Conservation (phyloP, 495 filamentous ascomycete genomes). For the Penicillium canariense region DNA sequence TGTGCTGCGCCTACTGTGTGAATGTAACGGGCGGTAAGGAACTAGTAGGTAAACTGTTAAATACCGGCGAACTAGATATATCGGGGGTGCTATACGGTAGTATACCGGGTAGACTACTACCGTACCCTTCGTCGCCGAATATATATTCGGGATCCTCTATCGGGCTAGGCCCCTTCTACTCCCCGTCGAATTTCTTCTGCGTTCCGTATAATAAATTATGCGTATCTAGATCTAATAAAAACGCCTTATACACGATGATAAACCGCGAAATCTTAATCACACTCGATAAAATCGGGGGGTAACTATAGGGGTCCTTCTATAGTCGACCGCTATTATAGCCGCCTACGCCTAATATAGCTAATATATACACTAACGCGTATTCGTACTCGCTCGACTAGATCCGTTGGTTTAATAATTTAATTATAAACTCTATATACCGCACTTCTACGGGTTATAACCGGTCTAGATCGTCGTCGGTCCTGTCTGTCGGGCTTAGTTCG, state of each 20-base stretch:
- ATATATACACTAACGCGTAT: neutral
- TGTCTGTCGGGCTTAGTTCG: no score
- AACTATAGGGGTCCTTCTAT: slow-evolving; percentile 3
- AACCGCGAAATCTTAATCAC: neutral
- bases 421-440: slow-evolving; percentile 1
- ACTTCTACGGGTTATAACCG: no score
- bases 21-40: no score
- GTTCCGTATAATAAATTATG: neutral
- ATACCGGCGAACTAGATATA: no score
- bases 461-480: no score
- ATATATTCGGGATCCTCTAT: slow-evolving; percentile 1
- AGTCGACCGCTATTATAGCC: neutral
- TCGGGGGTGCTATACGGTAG: no score
- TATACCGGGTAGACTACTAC: neutral
- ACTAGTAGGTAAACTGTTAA: no score
- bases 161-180: neutral
- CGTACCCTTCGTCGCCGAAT: neutral
- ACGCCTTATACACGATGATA: neutral
- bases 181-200: neutral
- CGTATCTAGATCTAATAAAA: neutral
- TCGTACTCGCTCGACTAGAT: neutral
- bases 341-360: neutral
- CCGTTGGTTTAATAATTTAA: neutral
- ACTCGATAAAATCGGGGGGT: neutral
- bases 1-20: no score